Percentiles rank a stretch among this genome's conserved stretches.
Conservation (phyloP, 176 grass and related monocot genomes). For the Tillandsia fasciculata region DNA sequence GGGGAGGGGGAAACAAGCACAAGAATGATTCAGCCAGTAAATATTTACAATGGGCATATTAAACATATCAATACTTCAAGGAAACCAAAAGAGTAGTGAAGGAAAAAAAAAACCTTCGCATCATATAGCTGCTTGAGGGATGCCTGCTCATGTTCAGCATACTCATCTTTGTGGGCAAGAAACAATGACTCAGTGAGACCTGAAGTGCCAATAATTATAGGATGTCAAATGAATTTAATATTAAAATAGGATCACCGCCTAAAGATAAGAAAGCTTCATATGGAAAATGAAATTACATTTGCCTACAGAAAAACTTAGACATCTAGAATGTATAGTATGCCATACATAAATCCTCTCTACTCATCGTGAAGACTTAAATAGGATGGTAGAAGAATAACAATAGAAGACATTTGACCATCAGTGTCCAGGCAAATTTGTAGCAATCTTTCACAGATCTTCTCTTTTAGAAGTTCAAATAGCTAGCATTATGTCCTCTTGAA, state of each 20-base stretch:
- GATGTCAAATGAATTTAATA: neutral
- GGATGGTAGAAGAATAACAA: neutral
- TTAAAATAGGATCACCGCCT: conserved; percentile 5
- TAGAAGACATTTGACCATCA: neutral
- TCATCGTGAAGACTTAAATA: neutral
- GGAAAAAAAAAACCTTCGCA: conserved; percentile 49
- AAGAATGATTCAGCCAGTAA: neutral
- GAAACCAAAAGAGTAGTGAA: neutral
- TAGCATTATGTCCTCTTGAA: too few relatives aligned
- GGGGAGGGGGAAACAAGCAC: neutral
- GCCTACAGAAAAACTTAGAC: neutral
- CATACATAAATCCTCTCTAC: neutral
- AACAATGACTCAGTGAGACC: conserved; percentile 87
- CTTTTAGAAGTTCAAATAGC: neutral
- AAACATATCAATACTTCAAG: neutral
- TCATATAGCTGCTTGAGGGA: conserved; percentile 78
- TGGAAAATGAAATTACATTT: neutral
- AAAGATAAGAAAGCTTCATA: neutral
- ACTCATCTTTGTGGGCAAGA: conserved; percentile 89
- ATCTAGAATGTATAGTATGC: neutral
- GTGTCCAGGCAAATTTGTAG: neutral
- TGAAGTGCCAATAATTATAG: conserved; percentile 25
- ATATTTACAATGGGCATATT: neutral
- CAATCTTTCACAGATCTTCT: neutral
- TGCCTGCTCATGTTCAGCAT: conserved; percentile 91